A percentile compares a stretch with the other conserved stretches of the same genome.
Evolutionary conservation across 148 eudicot species (phyloP).

Genomic region (Rhododendron henanense): DNA sequence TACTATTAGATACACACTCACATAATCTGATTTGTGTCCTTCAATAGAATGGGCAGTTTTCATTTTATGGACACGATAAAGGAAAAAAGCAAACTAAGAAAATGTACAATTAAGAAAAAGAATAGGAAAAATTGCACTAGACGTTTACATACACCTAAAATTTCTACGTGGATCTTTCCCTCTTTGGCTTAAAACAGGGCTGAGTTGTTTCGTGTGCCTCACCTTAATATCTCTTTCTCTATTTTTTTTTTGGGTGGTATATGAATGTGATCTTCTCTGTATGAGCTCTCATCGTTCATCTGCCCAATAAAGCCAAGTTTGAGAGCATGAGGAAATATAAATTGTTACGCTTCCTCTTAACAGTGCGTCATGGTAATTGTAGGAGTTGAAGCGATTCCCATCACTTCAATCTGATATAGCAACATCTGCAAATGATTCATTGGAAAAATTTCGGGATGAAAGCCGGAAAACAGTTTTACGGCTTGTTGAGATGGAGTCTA

Average conservation of each 20-base stretch:
- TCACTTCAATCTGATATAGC: constrained; percentile 91
- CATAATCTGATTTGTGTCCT: background rate
- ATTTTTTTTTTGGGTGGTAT: background rate
- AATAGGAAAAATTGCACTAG: background rate
- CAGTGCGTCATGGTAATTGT: constrained; percentile 12
- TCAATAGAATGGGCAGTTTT: background rate
- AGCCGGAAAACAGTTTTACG: constrained; percentile 81
- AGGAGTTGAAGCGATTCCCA: constrained; percentile 97
- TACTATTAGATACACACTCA: background rate
- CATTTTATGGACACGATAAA: background rate
- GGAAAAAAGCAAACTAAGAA: background rate
- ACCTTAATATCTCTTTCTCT: background rate
- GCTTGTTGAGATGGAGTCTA: constrained; percentile 96
- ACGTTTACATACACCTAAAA: background rate
- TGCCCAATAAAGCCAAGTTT: background rate
- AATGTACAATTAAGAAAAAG: background rate
- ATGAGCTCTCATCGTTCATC: background rate
- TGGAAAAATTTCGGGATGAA: constrained; percentile 93
- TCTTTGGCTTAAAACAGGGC: no score
- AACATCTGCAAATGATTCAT: constrained; percentile 74
- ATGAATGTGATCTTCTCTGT: background rate
- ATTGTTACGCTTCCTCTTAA: background rate
- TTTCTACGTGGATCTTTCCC: background rate
- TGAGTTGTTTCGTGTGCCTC: no score
- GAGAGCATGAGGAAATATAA: background rate